Base-by-base conservation (phyloP, 1,284 basidiomycete species). In the Amylostereum areolatum region DNA sequence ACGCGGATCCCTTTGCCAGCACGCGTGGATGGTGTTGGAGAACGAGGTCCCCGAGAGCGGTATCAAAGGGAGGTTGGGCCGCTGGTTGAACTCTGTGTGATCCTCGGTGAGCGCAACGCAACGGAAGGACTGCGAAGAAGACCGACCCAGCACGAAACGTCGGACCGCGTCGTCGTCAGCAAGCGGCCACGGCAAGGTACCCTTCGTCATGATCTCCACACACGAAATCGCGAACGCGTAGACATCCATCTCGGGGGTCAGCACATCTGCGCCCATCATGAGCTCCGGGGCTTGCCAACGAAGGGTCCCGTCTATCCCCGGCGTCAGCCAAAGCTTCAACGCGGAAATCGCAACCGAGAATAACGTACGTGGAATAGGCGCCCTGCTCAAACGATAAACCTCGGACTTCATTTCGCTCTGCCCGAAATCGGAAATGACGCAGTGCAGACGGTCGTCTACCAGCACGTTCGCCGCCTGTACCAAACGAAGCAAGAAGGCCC, bases 281-380 rank as follows among this genome's bases (percentile, higher is more conserved):
- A 87, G 66, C 62, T 91, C 87, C 1, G 87, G 87, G 4, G 86
- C 76, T 58, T 81, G 81, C 87, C 88, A 90, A 4, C 84, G 68
- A 33, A 85, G 66, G 0, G 79, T 83, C 4, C 80, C 83, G 58
- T 75, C 77, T 80, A 48, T 5, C 29, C 35, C 35, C 10, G 7
- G 25, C 39, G 47, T 4, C 41, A 55, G 37, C 45, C 39, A 44
- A 49, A 42, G 35, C 46, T 50, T 35, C n/a, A 54, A 32, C 11
- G 47, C 8, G 24, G 10, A 40, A 10, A 31, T 41, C 25, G 3
- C 32, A 37, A 33, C 34, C 34, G 50, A 36, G 40, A 8, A 43
- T 43, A 4, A 74, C 82, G 48, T 59, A 86, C 85, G 77, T 49
- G 75, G 74, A 12, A 69, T 66, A 3, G 71, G 62, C 39, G 65